These are phyloP conservation scores for Penicillium maclennaniae DNA, from an alignment of 495 filamentous ascomycete genomes.

Conservation along the genomic window DNA sequence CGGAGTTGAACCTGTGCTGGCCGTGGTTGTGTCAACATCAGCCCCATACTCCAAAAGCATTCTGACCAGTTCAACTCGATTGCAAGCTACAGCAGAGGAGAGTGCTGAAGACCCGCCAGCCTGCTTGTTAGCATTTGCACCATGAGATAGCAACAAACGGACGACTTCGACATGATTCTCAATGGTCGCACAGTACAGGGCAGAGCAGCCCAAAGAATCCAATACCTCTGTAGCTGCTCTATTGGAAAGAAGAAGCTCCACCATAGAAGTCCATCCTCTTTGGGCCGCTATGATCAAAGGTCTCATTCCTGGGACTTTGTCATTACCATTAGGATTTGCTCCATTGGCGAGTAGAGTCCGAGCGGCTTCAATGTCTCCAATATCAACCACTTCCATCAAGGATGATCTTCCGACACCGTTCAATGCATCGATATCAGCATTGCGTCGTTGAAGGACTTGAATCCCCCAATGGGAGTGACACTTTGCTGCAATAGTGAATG, in stretches of 20 bases:
- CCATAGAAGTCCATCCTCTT: slow-evolving; percentile 8
- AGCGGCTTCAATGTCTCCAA: slow-evolving; percentile 1
- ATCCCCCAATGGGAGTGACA: slow-evolving; percentile 7
- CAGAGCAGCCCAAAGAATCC: slow-evolving; percentile 2
- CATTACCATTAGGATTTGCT: slow-evolving; percentile 12
- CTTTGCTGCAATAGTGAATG: slow-evolving; percentile 13
- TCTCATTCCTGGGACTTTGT: not conserved
- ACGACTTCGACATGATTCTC: slow-evolving; percentile 8
- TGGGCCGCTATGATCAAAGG: slow-evolving; percentile 14
- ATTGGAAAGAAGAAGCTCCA: slow-evolving; percentile 13
- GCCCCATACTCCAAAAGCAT: slow-evolving; percentile 24
- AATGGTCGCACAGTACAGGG: slow-evolving; percentile 11
- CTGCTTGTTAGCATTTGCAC: slow-evolving; percentile 9
- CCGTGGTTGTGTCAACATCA: too few relatives aligned
- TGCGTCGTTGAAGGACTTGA: slow-evolving; percentile 11
- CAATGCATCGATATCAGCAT: slow-evolving; percentile 12
- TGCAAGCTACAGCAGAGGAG: slow-evolving; percentile 41
- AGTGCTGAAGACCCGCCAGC: slow-evolving; percentile 36
- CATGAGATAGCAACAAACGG: slow-evolving; percentile 12
- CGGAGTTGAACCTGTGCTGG: too few relatives aligned
- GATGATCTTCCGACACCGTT: slow-evolving; percentile 4
- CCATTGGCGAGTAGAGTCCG: slow-evolving; percentile 15
- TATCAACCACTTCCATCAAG: slow-evolving; percentile 7
- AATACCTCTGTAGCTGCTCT: slow-evolving; percentile 17
- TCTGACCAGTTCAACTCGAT: too few relatives aligned